phyloP scores from a whole-genome alignment of 2,329 filamentous ascomycete species.

The Fusarium coicis region DNA sequence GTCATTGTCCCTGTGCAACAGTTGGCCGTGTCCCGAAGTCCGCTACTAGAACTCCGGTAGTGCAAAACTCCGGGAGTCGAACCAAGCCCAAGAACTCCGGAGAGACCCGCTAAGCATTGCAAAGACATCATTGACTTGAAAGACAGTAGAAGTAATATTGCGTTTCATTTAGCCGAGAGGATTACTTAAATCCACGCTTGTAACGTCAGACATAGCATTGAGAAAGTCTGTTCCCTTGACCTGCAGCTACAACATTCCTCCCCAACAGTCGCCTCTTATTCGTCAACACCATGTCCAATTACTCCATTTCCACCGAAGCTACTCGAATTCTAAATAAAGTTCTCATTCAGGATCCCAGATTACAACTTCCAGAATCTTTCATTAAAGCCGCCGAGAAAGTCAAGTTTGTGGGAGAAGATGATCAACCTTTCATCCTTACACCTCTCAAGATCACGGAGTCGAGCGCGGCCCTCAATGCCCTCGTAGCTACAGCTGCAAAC shows the following conservation, averaged over 20 bases:
- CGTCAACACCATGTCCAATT: neutral
- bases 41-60: neutral
- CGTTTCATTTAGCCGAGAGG: neutral
- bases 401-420: neutral
- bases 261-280: neutral
- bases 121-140: neutral
- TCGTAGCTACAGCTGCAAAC: neutral
- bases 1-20: neutral
- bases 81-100: neutral
- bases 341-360: neutral
- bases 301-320: neutral
- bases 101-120: no score
- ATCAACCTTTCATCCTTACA: neutral
- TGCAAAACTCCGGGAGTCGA: neutral
- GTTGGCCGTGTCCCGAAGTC: neutral
- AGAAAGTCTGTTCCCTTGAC: neutral
- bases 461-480: neutral
- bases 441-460: constrained; percentile 2
- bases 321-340: neutral
- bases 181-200: neutral
- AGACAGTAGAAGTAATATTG: neutral
- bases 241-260: neutral
- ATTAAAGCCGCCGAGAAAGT: neutral
- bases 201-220: neutral
- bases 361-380: neutral